Percentiles rank a stretch among this genome's conserved stretches.
These are phyloP conservation scores for Wakefieldia striispora DNA, from an alignment of 768 basidiomycete species.

Conservation along the genomic window DNA sequence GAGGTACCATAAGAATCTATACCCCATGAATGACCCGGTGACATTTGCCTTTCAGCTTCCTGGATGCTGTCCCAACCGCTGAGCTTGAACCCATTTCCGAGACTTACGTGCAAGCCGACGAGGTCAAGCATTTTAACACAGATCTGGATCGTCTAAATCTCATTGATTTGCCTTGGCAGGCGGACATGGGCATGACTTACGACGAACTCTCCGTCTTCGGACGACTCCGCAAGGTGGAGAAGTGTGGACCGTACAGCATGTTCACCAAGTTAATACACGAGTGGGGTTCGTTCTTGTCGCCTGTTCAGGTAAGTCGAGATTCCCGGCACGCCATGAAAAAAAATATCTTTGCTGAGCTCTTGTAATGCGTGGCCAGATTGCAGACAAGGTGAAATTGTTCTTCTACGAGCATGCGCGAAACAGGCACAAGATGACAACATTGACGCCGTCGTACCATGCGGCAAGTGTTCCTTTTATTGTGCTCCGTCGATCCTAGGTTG, in stretches of 20 bases:
- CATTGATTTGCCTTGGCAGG: conserved; percentile 42
- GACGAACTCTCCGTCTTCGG: conserved; percentile 95
- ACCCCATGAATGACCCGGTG: neutral
- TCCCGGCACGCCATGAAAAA: too few species aligned
- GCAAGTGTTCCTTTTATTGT: conserved; percentile 44
- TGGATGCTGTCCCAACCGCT: conserved; percentile 90
- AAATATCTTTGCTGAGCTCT: conserved; percentile 25
- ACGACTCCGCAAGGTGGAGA: conserved; percentile 90
- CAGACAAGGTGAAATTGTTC: conserved; percentile 95
- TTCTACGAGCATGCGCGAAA: conserved; percentile 97
- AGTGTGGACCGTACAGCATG: conserved; percentile 97
- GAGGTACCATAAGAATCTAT: conserved; percentile 45
- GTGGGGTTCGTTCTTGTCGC: conserved; percentile 87
- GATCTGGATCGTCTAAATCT: neutral
- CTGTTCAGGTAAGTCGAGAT: conserved; percentile 70
- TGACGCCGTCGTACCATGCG: conserved; percentile 93
- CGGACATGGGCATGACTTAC: conserved; percentile 99
- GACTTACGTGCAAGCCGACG: conserved; percentile 93
- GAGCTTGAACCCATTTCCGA: conserved; percentile 96
- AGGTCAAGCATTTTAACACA: conserved; percentile 46
- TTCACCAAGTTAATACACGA: conserved; percentile 94
- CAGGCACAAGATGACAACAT: conserved; percentile 97
- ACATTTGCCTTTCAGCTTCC: conserved; percentile 55
- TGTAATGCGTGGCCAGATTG: conserved; percentile 50
- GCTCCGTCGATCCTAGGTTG: neutral